phyloP scores from a whole-genome alignment of 2,329 filamentous ascomycete genomes.

The Eutypa lata region DNA sequence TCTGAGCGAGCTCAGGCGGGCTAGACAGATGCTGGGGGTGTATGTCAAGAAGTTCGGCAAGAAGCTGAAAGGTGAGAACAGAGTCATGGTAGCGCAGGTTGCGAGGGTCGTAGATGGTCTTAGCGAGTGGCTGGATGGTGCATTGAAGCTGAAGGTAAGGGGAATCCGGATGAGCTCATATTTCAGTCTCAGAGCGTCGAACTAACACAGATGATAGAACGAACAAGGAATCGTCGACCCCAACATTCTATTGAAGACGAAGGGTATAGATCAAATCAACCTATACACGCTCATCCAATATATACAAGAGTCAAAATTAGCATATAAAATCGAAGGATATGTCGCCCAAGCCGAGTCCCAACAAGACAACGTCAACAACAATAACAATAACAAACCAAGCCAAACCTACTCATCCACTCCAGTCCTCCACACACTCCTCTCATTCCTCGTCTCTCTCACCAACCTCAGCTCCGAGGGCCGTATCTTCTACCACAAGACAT shows the following conservation, averaged over 20 bases:
- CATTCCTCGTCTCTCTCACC: slow-evolving; percentile 76
- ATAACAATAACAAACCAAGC: slow-evolving; percentile 12
- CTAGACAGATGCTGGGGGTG: slow-evolving; percentile 70
- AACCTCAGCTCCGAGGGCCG: slow-evolving; percentile 74
- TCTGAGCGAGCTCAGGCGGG: slow-evolving; percentile 68
- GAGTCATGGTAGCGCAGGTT: slow-evolving; percentile 86
- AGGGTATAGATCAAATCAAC: slow-evolving; percentile 93
- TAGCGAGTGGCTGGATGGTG: slow-evolving; percentile 61
- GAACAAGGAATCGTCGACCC: slow-evolving; percentile 67
- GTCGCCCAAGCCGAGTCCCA: slow-evolving; percentile 57
- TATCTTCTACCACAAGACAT: slow-evolving; percentile 61
- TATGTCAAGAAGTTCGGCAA: slow-evolving; percentile 89
- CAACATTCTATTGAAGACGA: slow-evolving; percentile 71
- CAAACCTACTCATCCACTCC: slow-evolving; percentile 40
- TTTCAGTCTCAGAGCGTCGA: slow-evolving; percentile 17
- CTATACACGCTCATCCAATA: slow-evolving; percentile 85
- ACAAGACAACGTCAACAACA: slow-evolving; percentile 14
- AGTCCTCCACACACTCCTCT: slow-evolving; percentile 52
- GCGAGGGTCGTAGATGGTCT: slow-evolving; percentile 81
- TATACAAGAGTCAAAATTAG: slow-evolving; percentile 86
- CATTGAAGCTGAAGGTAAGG: slow-evolving; percentile 45
- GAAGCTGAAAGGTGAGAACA: slow-evolving; percentile 83
- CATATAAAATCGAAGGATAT: slow-evolving; percentile 93
- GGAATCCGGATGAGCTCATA: not conserved
- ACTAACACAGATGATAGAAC: slow-evolving; percentile 27